Conservation (phyloP, 2,329 filamentous ascomycete genomes). For the Aspergillus pseudoglaucus region DNA sequence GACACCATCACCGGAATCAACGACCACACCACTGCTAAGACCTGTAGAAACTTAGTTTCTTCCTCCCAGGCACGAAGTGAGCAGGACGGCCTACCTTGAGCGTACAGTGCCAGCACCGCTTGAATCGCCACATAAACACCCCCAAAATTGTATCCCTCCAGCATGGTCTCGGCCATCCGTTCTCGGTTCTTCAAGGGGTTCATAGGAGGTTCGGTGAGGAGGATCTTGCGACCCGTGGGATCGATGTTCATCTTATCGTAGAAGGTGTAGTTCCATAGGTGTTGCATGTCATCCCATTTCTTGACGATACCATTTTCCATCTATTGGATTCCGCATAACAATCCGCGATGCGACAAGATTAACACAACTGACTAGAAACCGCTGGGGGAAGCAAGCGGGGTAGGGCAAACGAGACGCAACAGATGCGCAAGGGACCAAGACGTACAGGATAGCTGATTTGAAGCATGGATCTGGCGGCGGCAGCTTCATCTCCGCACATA, state of each 20-base stretch:
- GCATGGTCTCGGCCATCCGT: slow-evolving; percentile 99
- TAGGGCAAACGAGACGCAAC: slow-evolving; percentile 6
- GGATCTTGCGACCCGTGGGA: slow-evolving; percentile 86
- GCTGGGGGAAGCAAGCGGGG: slow-evolving; percentile 10
- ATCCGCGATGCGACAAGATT: slow-evolving; percentile 8
- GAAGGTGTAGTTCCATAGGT: slow-evolving; percentile 99
- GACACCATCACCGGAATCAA: slow-evolving; percentile 96
- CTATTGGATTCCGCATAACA: slow-evolving; percentile 33
- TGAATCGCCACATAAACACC: slow-evolving; percentile 98
- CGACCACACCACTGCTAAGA: slow-evolving; percentile 89
- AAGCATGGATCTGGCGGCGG: slow-evolving; percentile 90
- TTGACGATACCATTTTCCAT: slow-evolving; percentile 99
- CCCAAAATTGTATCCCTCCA: slow-evolving; percentile 91
- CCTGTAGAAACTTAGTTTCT: slow-evolving; percentile 41
- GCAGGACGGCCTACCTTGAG: slow-evolving; percentile 61
- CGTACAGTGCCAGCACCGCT: slow-evolving; percentile 90
- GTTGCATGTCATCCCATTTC: slow-evolving; percentile 99
- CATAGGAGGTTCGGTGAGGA: slow-evolving; percentile 95
- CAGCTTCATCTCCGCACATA: slow-evolving; percentile 98
- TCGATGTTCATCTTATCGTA: slow-evolving; percentile 94
- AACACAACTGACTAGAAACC: slow-evolving; percentile 12
- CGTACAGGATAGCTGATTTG: slow-evolving; percentile 91
- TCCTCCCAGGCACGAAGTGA: not conserved
- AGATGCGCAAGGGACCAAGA: slow-evolving; percentile 8
- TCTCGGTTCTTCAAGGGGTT: slow-evolving; percentile 95